These are phyloP conservation scores for Rasamsonia emersonii DNA, from an alignment of 2,329 filamentous ascomycete genomes.

Conservation along the genomic window DNA sequence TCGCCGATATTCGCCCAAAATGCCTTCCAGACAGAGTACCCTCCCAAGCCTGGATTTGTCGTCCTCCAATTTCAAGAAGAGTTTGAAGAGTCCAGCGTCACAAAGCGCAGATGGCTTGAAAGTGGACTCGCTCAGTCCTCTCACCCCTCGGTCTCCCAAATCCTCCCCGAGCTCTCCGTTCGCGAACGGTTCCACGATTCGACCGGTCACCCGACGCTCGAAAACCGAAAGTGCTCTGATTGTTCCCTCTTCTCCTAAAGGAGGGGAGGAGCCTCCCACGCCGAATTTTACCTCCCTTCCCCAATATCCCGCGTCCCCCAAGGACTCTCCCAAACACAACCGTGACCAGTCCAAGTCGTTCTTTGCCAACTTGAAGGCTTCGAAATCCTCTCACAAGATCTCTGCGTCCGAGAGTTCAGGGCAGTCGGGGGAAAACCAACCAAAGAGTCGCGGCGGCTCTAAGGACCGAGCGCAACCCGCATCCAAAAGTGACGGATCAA, in stretches of 20 bases:
- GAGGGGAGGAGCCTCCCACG: conserved; percentile 23
- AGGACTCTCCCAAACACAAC: conserved; percentile 31
- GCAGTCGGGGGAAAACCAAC: conserved; percentile 23
- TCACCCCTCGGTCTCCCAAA: conserved; percentile 31
- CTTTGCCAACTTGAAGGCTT: conserved; percentile 39
- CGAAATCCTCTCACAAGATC: conserved; percentile 35
- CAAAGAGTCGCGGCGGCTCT: conserved; percentile 36
- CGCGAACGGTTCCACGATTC: conserved; percentile 32
- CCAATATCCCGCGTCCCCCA: conserved; percentile 36
- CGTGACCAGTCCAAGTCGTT: conserved; percentile 39
- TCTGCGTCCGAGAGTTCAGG: conserved; percentile 33
- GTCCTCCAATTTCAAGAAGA: conserved; percentile 21
- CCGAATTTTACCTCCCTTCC: conserved; percentile 39
- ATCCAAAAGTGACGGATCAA: conserved; percentile 32
- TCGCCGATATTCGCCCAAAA: conserved; percentile 12
- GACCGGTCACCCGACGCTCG: conserved; percentile 31
- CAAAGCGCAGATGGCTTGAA: conserved; percentile 27
- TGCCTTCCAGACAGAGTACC: conserved; percentile 28
- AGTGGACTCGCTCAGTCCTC: conserved; percentile 25
- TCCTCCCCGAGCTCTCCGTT: conserved; percentile 27
- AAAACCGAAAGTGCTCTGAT: conserved; percentile 20
- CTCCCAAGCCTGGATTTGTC: conserved; percentile 31
- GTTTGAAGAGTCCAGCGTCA: conserved; percentile 22
- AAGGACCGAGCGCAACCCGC: conserved; percentile 31
- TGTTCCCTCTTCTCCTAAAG: conserved; percentile 20